Evolutionary conservation across 768 basidiomycete genomes (phyloP), one percentile per base, ranked within the genome.

Genomic region (Nevesoporus exiguus): DNA sequence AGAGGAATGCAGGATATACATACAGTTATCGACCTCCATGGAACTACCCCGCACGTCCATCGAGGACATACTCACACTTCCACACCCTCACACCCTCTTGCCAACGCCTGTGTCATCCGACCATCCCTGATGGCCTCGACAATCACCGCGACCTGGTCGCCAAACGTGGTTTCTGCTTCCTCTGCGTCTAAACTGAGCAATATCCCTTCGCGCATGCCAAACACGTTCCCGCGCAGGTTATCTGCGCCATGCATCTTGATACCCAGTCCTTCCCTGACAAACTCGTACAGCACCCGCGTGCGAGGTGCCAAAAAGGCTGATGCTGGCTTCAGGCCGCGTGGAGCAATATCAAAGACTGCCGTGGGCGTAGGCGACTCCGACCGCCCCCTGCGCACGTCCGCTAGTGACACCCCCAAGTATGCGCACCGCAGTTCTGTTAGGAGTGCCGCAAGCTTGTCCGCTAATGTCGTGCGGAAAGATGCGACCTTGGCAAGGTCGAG

Each of bases 121-220:
- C 88, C 89, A 65, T 90, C 86, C 29, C 86, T 77, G 46, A 89
- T 83, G 14, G 85, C 80, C 78, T 94, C 92, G 53, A 90, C 84
- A 49, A 95, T 90, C 37, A 83, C 71, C 3, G 86, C 80, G 8
- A 93, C 78, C 59, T 83, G 82, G 64, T 85, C 79, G 5, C 92
- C 92, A 43, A 86, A 68, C 10, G 86, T 87, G 34, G 74, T 76
- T 43, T 90, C 67, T 21, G 63, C 57, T 5, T 85, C 84, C 11
- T 82, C 77, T 11, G 83, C 85, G 27, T 52, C 56, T 22, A 84
- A 71, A 82, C 83, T 54, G 2, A 48, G 19, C 9, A 54, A 13
- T 17, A 5, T 22, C 3, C 19, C 56, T 7, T 59, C 54, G 3
- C 55, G 60, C 69, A 85, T 76, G 8, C 89, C 87, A 49, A 80